Base-by-base conservation (phyloP, 345 rosid genomes). In the Sisymbrium irio region DNA sequence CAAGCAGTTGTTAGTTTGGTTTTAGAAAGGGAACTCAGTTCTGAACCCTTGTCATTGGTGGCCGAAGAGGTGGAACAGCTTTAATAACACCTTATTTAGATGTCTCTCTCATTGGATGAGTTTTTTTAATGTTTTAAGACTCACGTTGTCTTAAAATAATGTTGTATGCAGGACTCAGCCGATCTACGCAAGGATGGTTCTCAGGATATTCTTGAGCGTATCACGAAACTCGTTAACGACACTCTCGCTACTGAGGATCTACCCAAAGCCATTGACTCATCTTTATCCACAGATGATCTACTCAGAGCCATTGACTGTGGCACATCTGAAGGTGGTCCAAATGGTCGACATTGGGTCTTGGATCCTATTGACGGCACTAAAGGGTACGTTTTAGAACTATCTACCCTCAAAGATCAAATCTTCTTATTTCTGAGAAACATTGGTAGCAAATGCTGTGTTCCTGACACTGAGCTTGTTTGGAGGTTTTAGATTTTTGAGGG, bases 361-460 rank as follows among this genome's bases (percentile, higher is more conserved):
- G 99, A 92, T 81, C 99, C 99, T 47, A 90, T 95, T 61, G 99
- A 95, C 73, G 98, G 99, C 33, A 95, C 99, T 18, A 95, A 95
- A 87, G 99, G 98, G 99, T 95, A 71, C 77, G 88, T 25, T n/a
- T 59, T 13, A 12, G 9, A 51, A 40, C 25, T 5, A 49, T 37
- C 11, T 50, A 30, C 30, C 8, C 22, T 36, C 28, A 25, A 56
- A 35, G 7, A 14, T 42, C 63, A 55, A 35, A 46, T 46, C 32
- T 20, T 64, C 12, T 65, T 32, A 8, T 17, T 13, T 4, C 27
- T 4, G 17, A n/a, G 30, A 35, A 54, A 33, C 37, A 14, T 14
- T 7, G 59, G 47, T 18, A 27, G 32, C 20, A 36, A 6, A 37
- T 32, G 36, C 45, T 67, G 40, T 42, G 40, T 13, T 64, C 7